phyloP scores from a whole-genome alignment of 2,329 filamentous ascomycete genomes.

The Fusarium continuum region DNA sequence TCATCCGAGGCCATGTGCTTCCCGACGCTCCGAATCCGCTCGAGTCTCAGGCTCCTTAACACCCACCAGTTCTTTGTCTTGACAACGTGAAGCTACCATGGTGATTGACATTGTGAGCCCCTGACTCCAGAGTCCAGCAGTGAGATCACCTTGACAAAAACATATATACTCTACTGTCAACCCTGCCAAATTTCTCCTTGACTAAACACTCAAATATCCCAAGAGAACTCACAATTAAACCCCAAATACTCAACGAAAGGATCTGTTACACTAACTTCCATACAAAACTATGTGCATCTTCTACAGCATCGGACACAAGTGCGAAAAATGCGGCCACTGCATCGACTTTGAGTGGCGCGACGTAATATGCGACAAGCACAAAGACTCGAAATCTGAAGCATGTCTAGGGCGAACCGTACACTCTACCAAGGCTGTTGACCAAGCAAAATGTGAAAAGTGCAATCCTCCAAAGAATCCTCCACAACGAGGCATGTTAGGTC shows the following conservation, averaged over 20 bases:
- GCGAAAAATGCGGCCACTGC: not conserved
- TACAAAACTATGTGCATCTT: constrained; percentile 9
- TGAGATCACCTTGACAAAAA: not conserved
- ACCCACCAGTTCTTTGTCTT: not conserved
- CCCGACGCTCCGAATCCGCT: not conserved
- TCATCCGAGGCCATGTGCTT: not conserved
- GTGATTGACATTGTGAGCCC: not conserved
- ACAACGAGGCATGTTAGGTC: too few species aligned
- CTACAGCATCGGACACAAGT: not conserved
- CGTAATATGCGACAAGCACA: not conserved
- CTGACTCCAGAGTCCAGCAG: not conserved
- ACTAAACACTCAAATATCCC: not conserved
- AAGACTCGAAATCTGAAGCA: not conserved
- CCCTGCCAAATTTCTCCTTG: too few species aligned
- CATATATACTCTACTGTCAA: not conserved
- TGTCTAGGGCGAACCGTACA: not conserved
- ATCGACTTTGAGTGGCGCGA: not conserved
- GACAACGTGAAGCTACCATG: not conserved
- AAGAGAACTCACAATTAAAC: not conserved
- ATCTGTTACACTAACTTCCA: not conserved
- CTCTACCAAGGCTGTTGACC: not conserved
- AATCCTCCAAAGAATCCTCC: not conserved
- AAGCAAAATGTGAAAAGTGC: not conserved
- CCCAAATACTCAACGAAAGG: too few species aligned
- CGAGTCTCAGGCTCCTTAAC: not conserved